Evolutionary conservation across 768 basidiomycete species (phyloP).

Genomic region (Candolleomyces aberdarensis): DNA sequence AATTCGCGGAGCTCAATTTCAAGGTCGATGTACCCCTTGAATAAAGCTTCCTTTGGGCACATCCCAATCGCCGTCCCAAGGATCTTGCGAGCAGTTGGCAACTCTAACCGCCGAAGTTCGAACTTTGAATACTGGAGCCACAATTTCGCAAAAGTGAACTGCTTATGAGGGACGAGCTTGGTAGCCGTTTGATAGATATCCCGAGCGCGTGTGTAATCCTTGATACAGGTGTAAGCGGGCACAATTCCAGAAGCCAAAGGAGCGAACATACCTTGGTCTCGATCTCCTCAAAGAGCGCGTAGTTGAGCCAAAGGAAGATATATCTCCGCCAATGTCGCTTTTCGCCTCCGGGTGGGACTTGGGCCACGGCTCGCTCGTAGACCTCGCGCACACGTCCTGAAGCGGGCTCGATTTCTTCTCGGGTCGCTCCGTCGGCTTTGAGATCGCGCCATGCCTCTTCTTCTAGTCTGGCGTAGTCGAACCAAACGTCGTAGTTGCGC

Average conservation of each 20-base stretch:
- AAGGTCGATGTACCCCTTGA: slow-evolving; percentile 94
- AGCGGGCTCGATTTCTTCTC: slow-evolving; percentile 65
- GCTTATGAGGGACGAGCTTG: slow-evolving; percentile 89
- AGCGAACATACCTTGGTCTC: slow-evolving; percentile 71
- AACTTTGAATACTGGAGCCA: slow-evolving; percentile 94
- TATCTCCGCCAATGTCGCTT: slow-evolving; percentile 91
- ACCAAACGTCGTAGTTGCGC: slow-evolving; percentile 97
- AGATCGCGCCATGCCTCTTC: slow-evolving; percentile 82
- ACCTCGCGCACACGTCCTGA: slow-evolving; percentile 79
- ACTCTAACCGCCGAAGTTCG: slow-evolving; percentile 79
- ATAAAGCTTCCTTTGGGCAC: slow-evolving; percentile 93
- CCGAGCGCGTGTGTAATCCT: slow-evolving; percentile 84
- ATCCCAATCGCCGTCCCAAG: slow-evolving; percentile 90
- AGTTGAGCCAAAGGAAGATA: slow-evolving; percentile 91
- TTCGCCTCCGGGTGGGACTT: slow-evolving; percentile 91
- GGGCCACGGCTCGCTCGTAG: slow-evolving; percentile 92
- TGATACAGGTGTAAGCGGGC: background rate
- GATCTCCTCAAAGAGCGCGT: slow-evolving; percentile 95
- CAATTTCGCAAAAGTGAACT: slow-evolving; percentile 96
- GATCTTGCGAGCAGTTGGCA: slow-evolving; percentile 83
- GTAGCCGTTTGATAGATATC: slow-evolving; percentile 92
- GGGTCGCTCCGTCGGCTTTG: slow-evolving; percentile 68
- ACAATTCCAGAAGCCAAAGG: background rate
- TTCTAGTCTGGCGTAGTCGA: slow-evolving; percentile 91
- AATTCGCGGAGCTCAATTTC: slow-evolving; percentile 96